phyloP scores from a whole-genome alignment of 805 yeast genomes.

The Jamesozyma lodderae region DNA sequence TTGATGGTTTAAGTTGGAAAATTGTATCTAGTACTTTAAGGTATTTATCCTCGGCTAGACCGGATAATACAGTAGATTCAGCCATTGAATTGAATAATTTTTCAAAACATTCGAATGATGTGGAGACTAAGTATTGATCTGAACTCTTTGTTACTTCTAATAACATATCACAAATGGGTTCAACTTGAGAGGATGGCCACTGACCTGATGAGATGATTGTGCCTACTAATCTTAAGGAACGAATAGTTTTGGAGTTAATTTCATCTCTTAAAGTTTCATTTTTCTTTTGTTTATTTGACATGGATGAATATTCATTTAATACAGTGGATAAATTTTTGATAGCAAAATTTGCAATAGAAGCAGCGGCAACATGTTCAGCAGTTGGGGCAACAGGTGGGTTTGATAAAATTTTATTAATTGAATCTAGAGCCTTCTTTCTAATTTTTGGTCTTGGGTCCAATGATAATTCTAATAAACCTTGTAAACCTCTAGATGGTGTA shows the following conservation, averaged over 20 bases:
- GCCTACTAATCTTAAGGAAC: slow-evolving; percentile 65
- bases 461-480: slow-evolving; percentile 67
- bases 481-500: slow-evolving; percentile 71
- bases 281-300: slow-evolving; percentile 29
- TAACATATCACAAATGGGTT: slow-evolving; percentile 64
- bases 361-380: slow-evolving; percentile 70
- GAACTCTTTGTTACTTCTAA: slow-evolving; percentile 70
- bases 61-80: slow-evolving; percentile 36
- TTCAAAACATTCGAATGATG: slow-evolving; percentile 70
- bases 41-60: slow-evolving; percentile 55
- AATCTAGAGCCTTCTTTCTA: slow-evolving; percentile 88
- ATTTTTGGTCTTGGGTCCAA: slow-evolving; percentile 91
- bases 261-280: slow-evolving; percentile 38
- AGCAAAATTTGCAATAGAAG: slow-evolving; percentile 58
- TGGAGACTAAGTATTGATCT: slow-evolving; percentile 75
- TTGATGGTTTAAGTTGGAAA: slow-evolving; percentile 70
- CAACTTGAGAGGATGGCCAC: slow-evolving; percentile 73
- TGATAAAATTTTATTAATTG: slow-evolving; percentile 54
- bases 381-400: slow-evolving; percentile 70
- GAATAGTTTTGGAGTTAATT: slow-evolving; percentile 52
- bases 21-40: slow-evolving; percentile 58
- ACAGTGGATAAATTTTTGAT: slow-evolving; percentile 44
- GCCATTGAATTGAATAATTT: slow-evolving; percentile 21
- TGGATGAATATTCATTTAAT: slow-evolving; percentile 32
- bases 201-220: slow-evolving; percentile 61